Base-by-base conservation (phyloP, 2,329 filamentous ascomycete genomes). In the Penicillium sp. region DNA sequence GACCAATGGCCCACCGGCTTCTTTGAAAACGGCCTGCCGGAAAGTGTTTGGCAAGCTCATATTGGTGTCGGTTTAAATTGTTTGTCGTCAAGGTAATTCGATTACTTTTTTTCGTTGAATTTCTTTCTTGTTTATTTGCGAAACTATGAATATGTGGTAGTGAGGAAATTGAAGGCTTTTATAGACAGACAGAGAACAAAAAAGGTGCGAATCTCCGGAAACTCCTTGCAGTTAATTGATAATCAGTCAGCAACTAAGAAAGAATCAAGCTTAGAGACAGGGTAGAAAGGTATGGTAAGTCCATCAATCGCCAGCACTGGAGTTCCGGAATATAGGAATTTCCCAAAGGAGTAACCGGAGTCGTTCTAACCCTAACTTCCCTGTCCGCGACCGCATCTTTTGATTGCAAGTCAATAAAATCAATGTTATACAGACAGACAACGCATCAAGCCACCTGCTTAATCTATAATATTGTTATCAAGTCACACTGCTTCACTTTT, bases 1-100 rank as follows among this genome's bases (percentile, higher is more conserved):
- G 2, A 72, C 72, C 61, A 88, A 77, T 0, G 83, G 79, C 2
- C 71, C 73, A 56, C 79, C 78, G 24, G 74, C 68, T 57, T 78
- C 75, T 55, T 81, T 79, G 62, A 89, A 74, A 56, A 87, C 77
- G 49, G 84, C 85, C 3, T 83, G 86, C 68, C 85, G 87, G 79
- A 82, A 89, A 9, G 83, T 85, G 63, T 84, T 82, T 7, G 88
- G 88, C 9, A 87, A 76, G 16, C 66, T 18, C 61, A 63, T 63
- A 28, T 57, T 58, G 6, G 12, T 23, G 16, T 23, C 3, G n/a
- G n/a, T n/a, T n/a, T n/a, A n/a, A n/a, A n/a, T n/a, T n/a, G n/a
- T n/a, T n/a, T n/a, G n/a, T n/a, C n/a, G n/a, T n/a, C n/a, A n/a
- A n/a, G n/a, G n/a, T n/a, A n/a, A n/a, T n/a, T n/a, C n/a, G n/a